Base-by-base conservation (phyloP, 345 rosid genomes). In the Populus euphratica region DNA sequence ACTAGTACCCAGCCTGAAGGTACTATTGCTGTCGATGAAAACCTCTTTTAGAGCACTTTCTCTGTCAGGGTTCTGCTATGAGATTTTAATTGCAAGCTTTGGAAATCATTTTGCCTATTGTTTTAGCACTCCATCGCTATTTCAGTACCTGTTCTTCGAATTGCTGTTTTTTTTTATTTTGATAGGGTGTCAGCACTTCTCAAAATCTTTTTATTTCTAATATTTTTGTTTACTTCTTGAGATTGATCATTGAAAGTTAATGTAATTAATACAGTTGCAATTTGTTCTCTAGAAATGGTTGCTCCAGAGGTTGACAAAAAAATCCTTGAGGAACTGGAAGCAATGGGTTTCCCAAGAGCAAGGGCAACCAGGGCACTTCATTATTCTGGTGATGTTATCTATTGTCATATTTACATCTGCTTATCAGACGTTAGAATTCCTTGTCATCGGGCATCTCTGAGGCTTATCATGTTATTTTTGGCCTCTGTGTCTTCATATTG, bases 321-420 rank as follows among this genome's bases (percentile, higher is more conserved):
- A 21, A 80, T 92, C 63, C 92, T 96, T 11, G 91, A 89, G 81
- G 99, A 96, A 77, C 87, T 96, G 66, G 99, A 93, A 88, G 90
- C 80, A 31, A 95, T 93, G 99, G 97, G 98, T 56, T 96, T 96
- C 81, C 81, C 94, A 66, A 83, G 73, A 64, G 88, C 91, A 81
- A 86, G 96, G 64, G 96, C 99, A 73, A 93, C 91, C 62, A 88
- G 99, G 65, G 98, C 99, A 56, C 97, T 96, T 79, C 91, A 96
- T 86, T 92, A 82, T 87, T 92, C 97, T 84, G 98, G 99, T 90
- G 73, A 77, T 80, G 41, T 31, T 74, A 78, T 65, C 21, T 39
- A 5, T 33, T 52, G 13, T 4, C 73, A 21, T 20, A 33, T 11
- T 47, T 27, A 29, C 36, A 3, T 64, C 52, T 56, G 33, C 20